Evolutionary conservation across 2,329 filamentous ascomycete genomes (phyloP), one percentile per base, ranked within the genome.

Genomic region (Colletotrichum sp.): DNA sequence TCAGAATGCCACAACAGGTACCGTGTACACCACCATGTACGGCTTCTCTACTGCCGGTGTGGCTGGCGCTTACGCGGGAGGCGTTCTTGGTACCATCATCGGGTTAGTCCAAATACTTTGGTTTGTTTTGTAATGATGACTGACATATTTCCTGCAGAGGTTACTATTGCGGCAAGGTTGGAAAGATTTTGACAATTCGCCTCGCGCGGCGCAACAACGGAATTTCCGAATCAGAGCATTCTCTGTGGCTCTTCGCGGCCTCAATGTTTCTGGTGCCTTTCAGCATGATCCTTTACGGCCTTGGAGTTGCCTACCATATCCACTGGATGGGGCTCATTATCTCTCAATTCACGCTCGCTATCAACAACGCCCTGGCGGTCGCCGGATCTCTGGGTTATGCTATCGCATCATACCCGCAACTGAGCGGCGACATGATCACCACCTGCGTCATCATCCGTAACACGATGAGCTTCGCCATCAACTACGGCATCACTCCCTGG

Each of bases 251-350:
- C 8, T 74, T 74, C 34, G 32, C 72, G 6, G 72, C 72, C 2
- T 74, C 72, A 1, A 82, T 85, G 68, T 60, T 88, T 8, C 71
- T 85, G 4, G 82, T 86, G 22, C 85, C 86, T 0, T 83, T 84
- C 4, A 87, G 86, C 0, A 78, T 88, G 66, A 81, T 88, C 19
- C 80, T 88, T 5, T 89, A 88, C 32, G 85, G 85, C 12, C 74
- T 86, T 8, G 82, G 78, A 9, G 81, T 81, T 8, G 74, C 78
- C 4, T 79, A 82, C 71, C 80, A 81, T 30, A 71, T 82, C 12
- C 82, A 84, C 75, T 84, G 82, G 82, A 80, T 83, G 27, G 80
- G 79, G 1, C 76, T 83, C 8, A 79, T 80, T 6, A 72, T 82
- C 61, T 80, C 81, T 3, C 81, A 82, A 72, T 77, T 79, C 34